Evolutionary conservation across 306 rosid species (phyloP).

Genomic region (Styphnolobium japonicum): DNA sequence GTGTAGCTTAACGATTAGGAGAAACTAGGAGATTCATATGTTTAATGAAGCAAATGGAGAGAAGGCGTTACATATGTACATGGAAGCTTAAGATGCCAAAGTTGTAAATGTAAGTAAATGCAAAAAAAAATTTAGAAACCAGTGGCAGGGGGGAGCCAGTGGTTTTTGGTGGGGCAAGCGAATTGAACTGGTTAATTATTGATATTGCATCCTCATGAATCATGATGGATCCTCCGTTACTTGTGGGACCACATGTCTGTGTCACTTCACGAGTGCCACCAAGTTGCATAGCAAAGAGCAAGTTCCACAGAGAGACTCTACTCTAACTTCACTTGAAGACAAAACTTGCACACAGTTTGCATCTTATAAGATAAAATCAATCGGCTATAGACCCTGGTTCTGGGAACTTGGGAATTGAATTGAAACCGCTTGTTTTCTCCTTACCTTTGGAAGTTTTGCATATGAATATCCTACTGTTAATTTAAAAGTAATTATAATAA

Average conservation of each 20-base stretch:
- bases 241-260: background rate
- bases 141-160: background rate
- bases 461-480: too few relatives aligned
- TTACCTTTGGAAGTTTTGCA: too few relatives aligned
- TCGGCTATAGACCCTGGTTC: background rate
- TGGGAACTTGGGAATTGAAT: background rate
- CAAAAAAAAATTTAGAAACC: background rate
- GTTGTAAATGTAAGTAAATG: background rate
- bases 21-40: too few relatives aligned
- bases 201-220: too few relatives aligned
- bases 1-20: too few relatives aligned
- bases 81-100: background rate
- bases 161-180: background rate
- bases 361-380: background rate
- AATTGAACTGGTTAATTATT: too few relatives aligned
- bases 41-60: background rate
- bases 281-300: background rate
- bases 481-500: too few relatives aligned
- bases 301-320: background rate
- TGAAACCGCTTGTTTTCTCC: background rate
- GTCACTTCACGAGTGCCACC: background rate
- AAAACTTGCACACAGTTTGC: background rate
- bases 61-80: background rate
- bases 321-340: background rate
- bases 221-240: background rate